Base-by-base conservation (phyloP, 2,329 filamentous ascomycete genomes). In the Calonectria leucothoes region DNA sequence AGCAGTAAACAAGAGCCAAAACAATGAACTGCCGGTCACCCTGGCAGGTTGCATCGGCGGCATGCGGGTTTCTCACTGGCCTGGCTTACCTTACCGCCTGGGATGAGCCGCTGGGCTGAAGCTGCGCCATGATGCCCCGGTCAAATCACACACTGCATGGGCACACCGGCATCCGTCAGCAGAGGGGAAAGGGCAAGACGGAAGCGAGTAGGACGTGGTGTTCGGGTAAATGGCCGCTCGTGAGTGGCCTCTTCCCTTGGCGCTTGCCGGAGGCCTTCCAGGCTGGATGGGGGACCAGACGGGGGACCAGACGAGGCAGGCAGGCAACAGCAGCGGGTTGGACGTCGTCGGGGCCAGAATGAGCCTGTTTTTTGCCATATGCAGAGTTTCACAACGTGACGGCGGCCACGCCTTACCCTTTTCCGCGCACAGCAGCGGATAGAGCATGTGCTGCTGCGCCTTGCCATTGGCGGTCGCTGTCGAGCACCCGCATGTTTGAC, bases 401-500 rank as follows among this genome's bases (percentile, higher is more conserved):
- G 31, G 66, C 29, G 29, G 29, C 42, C 15, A 51, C 66, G 48
- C 33, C 64, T 42, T 66, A 66, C 64, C 64, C 57, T 67, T 67
- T 75, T 74, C 72, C 70, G 69, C 68, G 59, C 71, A 73, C 42
- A 61, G 72, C 57, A 66, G 57, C 69, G 75, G 59, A 72, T 66
- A 69, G 70, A 49, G 78, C 71, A 73, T 77, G 72, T 69, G 72
- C 20, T 64, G 70, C 74, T 76, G 72, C 64, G 73, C 74, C 69
- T 74, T 72, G 71, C 71, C 69, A 80, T 80, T 80, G 77, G 78
- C 55, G 69, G 70, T 39, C 55, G 67, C 67, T 64, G 23, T 65
- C 55, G 35, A 71, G 65, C 75, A 75, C 75, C 74, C 77, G 71
- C 78, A 78, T 78, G 76, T 74, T 78, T 71, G 73, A 74, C 70